Percentiles rank a stretch among this genome's conserved stretches.
Conservation (phyloP, 192 early-diverging fungal genomes). For the Coemansia sp. region DNA sequence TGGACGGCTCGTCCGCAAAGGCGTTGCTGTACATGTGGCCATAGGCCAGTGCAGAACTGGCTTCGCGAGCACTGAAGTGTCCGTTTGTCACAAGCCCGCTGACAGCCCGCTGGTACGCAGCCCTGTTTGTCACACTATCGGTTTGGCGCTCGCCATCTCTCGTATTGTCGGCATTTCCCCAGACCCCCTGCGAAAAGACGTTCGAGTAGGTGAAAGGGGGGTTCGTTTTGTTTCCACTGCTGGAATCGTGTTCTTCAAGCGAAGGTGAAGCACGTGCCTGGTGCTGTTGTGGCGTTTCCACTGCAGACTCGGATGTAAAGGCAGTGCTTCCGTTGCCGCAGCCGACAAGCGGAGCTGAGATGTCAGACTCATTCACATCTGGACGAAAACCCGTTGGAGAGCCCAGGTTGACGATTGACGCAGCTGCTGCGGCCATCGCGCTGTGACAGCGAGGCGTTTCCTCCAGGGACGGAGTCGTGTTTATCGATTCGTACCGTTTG, state of each 20-base stretch:
- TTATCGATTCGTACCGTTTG: conserved; percentile 41
- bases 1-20: conserved; percentile 23
- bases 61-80: conserved; percentile 11
- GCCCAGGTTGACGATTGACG: conserved; percentile 12
- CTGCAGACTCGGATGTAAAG: not conserved
- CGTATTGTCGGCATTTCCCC: conserved; percentile 12
- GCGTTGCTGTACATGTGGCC: conserved; percentile 33
- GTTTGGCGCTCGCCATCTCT: not conserved
- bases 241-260: conserved; percentile 2
- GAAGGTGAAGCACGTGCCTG: not conserved
- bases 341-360: conserved; percentile 2
- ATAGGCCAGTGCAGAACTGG: conserved; percentile 15
- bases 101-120: conserved; percentile 7
- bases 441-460: conserved; percentile 15
- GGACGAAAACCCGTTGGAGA: conserved; percentile 18
- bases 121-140: not conserved
- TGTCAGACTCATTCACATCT: conserved; percentile 9
- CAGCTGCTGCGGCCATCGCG: conserved; percentile 22
- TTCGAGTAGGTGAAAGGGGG: conserved; percentile 54
- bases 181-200: conserved; percentile 41
- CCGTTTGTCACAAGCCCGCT: conserved; percentile 11
- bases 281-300: not conserved
- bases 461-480: conserved; percentile 25
- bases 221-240: conserved; percentile 8
- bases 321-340: not conserved